A percentile compares a stretch with the other conserved stretches of the same genome.
phyloP scores from a whole-genome alignment of 345 rosid species.

The Erodium maritimum region DNA sequence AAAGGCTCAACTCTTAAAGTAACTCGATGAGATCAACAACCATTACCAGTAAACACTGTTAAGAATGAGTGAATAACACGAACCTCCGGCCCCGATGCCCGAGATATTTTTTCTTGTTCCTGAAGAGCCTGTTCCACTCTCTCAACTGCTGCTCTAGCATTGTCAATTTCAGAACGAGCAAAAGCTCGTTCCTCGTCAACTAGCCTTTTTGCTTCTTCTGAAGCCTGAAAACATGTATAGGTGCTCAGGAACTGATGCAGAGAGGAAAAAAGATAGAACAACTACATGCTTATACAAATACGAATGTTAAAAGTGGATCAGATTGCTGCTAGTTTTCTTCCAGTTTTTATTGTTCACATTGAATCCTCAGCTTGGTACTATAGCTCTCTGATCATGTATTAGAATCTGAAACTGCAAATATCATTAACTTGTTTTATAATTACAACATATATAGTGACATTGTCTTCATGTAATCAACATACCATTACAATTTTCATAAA shows the following conservation, averaged over 20 bases:
- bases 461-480: neutral
- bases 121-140: slow-evolving; percentile 95
- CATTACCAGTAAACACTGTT: no score
- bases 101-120: slow-evolving; percentile 67
- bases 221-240: slow-evolving; percentile 43
- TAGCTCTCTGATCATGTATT: neutral
- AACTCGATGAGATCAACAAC: neutral
- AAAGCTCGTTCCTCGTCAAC: slow-evolving; percentile 89
- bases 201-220: slow-evolving; percentile 93
- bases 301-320: neutral
- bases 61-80: neutral
- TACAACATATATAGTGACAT: neutral
- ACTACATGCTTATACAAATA: neutral
- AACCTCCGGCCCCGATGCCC: slow-evolving; percentile 64
- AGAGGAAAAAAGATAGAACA: neutral
- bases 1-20: neutral
- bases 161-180: slow-evolving; percentile 94
- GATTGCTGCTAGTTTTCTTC: neutral
- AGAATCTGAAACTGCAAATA: no score
- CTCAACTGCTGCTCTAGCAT: slow-evolving; percentile 92
- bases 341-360: neutral
- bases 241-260: slow-evolving; percentile 12
- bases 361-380: no score
- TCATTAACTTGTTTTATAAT: neutral
- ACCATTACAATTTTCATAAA: no score